Evolutionary conservation across 768 basidiomycete genomes (phyloP), one percentile per base, ranked within the genome.

Genomic region (Trametes cubensis): DNA sequence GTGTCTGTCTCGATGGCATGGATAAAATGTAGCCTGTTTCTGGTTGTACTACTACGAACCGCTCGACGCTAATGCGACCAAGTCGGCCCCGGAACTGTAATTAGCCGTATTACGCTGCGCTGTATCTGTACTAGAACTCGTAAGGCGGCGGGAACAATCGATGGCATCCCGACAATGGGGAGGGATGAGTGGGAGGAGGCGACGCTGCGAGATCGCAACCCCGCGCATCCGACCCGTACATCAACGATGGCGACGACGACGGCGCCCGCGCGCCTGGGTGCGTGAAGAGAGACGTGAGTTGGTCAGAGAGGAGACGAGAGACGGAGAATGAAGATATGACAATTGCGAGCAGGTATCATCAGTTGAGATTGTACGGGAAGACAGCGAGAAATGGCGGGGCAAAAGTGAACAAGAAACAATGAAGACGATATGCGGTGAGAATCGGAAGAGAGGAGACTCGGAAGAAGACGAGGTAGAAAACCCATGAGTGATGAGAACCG

Each of bases 41-140:
- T 39, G 54, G 42, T 39, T 59, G 57, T 63, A 63, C 62, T 59
- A 38, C 53, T 53, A 52, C 55, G 50, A 49, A 46, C 48, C 49
- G 55, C 47, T 45, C 25, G 34, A 23, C n/a, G n/a, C 51, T 40
- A 44, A 40, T 46, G 26, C 44, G 40, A 50, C 39, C 34, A 34
- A 25, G 52, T 41, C 38, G 41, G 30, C 28, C 18, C 40, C 38
- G 30, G 25, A 23, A 30, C 20, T 52, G 63, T 60, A 64, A 64
- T 60, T 60, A 64, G 58, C 63, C n/a, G 26, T 45, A 64, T 64
- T 64, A 64, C 50, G 63, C 55, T 26, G 58, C 34, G 55, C 54
- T 60, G 58, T 64, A 64, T 52, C 28, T 42, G 45, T 64, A 64
- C n/a, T n/a, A 30, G 18, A 46, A 50, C 26, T 50, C 48, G 58